Base-by-base conservation (phyloP, 345 rosid genomes). In the Pistacia atlantica region DNA sequence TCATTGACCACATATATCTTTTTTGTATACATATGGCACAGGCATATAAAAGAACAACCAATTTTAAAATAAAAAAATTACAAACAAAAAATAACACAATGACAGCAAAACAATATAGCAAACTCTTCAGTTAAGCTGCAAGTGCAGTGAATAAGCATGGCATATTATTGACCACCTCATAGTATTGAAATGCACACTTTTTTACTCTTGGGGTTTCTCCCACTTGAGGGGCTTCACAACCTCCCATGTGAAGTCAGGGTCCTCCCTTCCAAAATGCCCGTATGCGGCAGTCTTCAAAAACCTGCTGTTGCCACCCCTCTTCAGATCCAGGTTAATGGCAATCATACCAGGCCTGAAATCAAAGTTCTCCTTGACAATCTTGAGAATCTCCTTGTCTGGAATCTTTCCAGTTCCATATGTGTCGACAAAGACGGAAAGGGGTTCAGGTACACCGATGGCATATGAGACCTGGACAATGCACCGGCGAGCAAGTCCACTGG, bases 311-410 rank as follows among this genome's bases (percentile, higher is more conserved):
- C 89, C 87, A 38, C 87, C 89, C 45, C 85, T 81, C 85, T 73
- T 82, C 25, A 86, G 79, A 65, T 84, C 87, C 35, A 84, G 75
- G 76, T 82, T 66, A 42, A 86, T 84, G 70, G 82, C 38, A 28
- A 86, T 86, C 89, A 81, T 84, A 8, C 87, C 81, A 2, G 89
- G 85, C 78, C 87, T 81, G 74, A 86, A 86, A 58, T 86, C 84
- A 18, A 86, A 86, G 69, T 37, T 84, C 84, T 86, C 83, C 81
- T 86, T 82, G 62, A 84, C 81, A 17, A 82, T 82, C 81, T 80
- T 66, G 8, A 84, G 84, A 35, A 86, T 86, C 81, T 86, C 89
- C 74, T 74, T 82, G 68, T 86, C 86, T 0, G 83, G 67, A 46
- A 86, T 86, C 79, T 63, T 84, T 63, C 89, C 87, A 13, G 83